These are phyloP conservation scores for Magnusiomyces suaveolens DNA, from an alignment of 1,139 yeast species.

Conservation along the genomic window DNA sequence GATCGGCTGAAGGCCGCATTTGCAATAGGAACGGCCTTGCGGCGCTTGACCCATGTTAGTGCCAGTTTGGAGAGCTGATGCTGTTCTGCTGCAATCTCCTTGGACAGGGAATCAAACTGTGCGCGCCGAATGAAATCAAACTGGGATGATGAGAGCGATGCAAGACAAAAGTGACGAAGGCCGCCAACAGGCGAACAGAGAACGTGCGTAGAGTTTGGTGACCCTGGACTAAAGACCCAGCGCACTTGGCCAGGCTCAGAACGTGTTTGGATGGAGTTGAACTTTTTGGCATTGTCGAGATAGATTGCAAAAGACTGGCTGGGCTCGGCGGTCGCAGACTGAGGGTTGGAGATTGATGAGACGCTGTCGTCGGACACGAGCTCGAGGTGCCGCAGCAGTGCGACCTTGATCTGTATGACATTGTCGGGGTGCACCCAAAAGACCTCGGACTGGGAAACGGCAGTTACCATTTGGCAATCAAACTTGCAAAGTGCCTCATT, in stretches of 20 bases:
- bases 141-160: slow-evolving; percentile 16
- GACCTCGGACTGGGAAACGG: slow-evolving; percentile 26
- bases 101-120: slow-evolving; percentile 20
- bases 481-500: slow-evolving; percentile 28
- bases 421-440: slow-evolving; percentile 37
- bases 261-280: slow-evolving; percentile 17
- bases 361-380: slow-evolving; percentile 21
- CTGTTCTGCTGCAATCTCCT: slow-evolving; percentile 26
- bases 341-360: too few relatives aligned
- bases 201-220: slow-evolving; percentile 20
- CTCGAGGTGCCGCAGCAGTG: slow-evolving; percentile 30
- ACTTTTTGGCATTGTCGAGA: slow-evolving; percentile 32
- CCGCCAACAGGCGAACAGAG: slow-evolving; percentile 46
- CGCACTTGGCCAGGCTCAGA: slow-evolving; percentile 35
- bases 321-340: too few relatives aligned
- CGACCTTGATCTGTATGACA: slow-evolving; percentile 33
- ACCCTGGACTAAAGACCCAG: slow-evolving; percentile 20
- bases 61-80: slow-evolving; percentile 24
- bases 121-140: slow-evolving; percentile 3
- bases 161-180: slow-evolving; percentile 38
- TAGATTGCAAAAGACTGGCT: slow-evolving; percentile 13
- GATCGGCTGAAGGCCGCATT: slow-evolving; percentile 9
- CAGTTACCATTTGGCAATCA: slow-evolving; percentile 33
- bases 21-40: slow-evolving; percentile 7
- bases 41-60: slow-evolving; percentile 21